phyloP scores from a whole-genome alignment of 148 eudicot species.

The Fagopyrum tataricum region DNA sequence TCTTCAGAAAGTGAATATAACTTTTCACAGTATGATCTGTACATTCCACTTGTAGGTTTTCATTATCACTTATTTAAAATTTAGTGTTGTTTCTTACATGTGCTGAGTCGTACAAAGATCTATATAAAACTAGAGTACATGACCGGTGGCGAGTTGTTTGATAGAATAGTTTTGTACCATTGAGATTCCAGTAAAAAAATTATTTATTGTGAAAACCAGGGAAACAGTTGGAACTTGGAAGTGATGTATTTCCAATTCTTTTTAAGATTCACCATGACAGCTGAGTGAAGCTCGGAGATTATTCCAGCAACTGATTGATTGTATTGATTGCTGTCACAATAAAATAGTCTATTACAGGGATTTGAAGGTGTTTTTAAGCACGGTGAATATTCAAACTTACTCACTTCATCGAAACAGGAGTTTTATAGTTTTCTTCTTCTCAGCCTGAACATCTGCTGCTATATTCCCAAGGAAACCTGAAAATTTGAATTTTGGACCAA shows the following conservation, averaged over 20 bases:
- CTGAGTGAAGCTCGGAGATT: conserved; percentile 64
- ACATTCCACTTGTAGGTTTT: too few relatives aligned
- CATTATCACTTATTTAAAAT: not conserved
- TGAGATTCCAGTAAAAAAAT: not conserved
- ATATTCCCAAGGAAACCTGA: conserved; percentile 90
- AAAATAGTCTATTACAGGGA: conserved; percentile 95
- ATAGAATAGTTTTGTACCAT: conserved; percentile 54
- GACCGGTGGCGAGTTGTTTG: conserved; percentile 97
- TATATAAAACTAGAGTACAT: conserved; percentile 91
- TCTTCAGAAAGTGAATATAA: not conserved
- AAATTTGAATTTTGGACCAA: conserved; percentile 97
- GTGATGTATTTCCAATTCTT: not conserved
- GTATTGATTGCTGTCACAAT: conserved; percentile 86
- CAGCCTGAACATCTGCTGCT: conserved; percentile 97
- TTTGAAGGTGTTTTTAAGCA: conserved; percentile 51
- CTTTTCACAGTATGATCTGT: too few relatives aligned
- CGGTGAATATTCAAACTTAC: not conserved
- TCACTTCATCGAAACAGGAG: conserved; percentile 5
- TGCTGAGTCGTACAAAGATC: conserved; percentile 85
- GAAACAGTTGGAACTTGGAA: not conserved
- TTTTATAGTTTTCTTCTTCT: conserved; percentile 16
- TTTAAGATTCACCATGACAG: too few relatives aligned
- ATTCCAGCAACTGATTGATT: conserved; percentile 87
- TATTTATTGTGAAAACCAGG: not conserved
- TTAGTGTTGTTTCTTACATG: conserved; percentile 36